Conservation (phyloP, 2,329 filamentous ascomycete genomes). For the Beauveria pseudobassiana region DNA sequence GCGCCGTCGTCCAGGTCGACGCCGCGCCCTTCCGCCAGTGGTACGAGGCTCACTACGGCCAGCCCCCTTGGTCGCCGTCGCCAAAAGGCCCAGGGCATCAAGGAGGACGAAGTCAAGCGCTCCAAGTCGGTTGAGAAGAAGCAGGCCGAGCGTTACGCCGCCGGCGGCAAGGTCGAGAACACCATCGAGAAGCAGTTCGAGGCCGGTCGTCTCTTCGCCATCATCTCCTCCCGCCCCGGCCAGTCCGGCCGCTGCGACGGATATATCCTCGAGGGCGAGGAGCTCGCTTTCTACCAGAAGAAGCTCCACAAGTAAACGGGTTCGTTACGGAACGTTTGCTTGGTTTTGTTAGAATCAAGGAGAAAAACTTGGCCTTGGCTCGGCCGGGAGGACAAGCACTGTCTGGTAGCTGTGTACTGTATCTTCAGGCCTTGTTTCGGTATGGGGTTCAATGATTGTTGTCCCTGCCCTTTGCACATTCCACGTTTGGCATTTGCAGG, state of each 20-base stretch:
- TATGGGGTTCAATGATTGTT: constrained; percentile 33
- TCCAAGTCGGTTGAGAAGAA: constrained; percentile 94
- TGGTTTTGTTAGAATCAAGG: neutral
- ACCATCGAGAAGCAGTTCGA: constrained; percentile 98
- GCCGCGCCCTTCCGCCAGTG: constrained; percentile 98
- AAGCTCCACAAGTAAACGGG: constrained; percentile 87
- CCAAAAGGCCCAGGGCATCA: constrained; percentile 66
- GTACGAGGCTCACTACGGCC: constrained; percentile 99
- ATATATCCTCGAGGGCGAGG: constrained; percentile 98
- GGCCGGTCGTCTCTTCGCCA: constrained; percentile 93
- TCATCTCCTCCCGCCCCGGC: constrained; percentile 85
- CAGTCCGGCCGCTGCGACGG: constrained; percentile 96
- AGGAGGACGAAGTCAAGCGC: constrained; percentile 75
- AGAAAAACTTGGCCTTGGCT: constrained; percentile 3
- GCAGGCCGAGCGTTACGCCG: constrained; percentile 80
- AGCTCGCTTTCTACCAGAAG: constrained; percentile 99
- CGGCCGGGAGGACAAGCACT: neutral
- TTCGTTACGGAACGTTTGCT: constrained; percentile 19
- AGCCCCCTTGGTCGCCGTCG: constrained; percentile 79
- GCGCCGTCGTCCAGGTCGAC: constrained; percentile 97
- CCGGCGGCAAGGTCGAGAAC: constrained; percentile 83
- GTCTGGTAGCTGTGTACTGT: constrained; percentile 5
- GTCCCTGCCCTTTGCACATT: constrained; percentile 12
- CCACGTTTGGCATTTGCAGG: constrained; percentile 26
- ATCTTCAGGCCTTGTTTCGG: constrained; percentile 18